phyloP scores from a whole-genome alignment of 140 eudicot genomes.

The Stevia rebaudiana region DNA sequence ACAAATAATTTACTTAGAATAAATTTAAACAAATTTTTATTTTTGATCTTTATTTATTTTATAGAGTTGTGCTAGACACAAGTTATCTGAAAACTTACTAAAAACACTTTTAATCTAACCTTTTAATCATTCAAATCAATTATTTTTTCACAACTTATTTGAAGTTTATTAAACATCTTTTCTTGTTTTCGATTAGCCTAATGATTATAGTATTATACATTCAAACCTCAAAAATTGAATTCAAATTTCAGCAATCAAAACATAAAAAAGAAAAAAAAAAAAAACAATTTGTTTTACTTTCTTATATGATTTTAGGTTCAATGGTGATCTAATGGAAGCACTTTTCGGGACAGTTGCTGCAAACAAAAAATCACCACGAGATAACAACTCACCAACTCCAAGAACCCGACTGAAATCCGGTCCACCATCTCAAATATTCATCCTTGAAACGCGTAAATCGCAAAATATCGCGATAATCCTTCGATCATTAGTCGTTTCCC shows the following conservation, averaged over 20 bases:
- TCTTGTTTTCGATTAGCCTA: neutral
- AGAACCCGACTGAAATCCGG: slow-evolving; percentile 33
- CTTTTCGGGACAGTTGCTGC: slow-evolving; percentile 77
- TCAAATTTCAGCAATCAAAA: neutral
- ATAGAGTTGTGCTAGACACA: neutral
- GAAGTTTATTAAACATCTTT: neutral
- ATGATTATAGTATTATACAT: neutral
- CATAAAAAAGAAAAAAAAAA: neutral
- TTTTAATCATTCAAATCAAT: neutral
- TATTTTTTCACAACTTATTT: neutral
- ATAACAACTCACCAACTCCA: slow-evolving; percentile 32
- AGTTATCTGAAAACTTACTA: neutral
- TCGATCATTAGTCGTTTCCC: slow-evolving; percentile 55
- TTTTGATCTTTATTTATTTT: neutral
- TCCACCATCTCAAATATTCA: slow-evolving; percentile 64
- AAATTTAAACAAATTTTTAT: neutral
- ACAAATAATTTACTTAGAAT: neutral
- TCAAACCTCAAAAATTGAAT: neutral
- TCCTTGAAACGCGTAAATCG: slow-evolving; percentile 69
- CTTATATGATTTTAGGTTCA: slow-evolving; percentile 42
- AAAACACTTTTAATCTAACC: neutral
- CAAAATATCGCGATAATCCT: slow-evolving; percentile 81
- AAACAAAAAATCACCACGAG: slow-evolving; percentile 58
- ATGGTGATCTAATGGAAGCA: slow-evolving; percentile 93
- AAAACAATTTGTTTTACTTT: neutral